A percentile compares a stretch with the other conserved stretches of the same genome.
Evolutionary conservation across 306 rosid genomes (phyloP).

Genomic region (Phaseolus lunatus): DNA sequence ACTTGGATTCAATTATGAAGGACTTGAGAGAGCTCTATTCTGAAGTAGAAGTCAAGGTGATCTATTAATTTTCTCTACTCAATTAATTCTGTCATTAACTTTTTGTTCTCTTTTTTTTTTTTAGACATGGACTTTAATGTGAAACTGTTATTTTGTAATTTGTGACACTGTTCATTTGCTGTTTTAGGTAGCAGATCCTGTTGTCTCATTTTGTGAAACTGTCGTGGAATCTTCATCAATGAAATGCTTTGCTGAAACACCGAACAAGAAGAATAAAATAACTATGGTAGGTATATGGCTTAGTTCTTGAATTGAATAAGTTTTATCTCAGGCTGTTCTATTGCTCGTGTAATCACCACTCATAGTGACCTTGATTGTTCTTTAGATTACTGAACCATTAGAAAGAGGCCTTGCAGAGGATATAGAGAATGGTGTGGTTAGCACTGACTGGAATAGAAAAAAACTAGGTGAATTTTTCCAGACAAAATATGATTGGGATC

Average conservation of each 20-base stretch:
- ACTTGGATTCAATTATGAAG: constrained; percentile 99
- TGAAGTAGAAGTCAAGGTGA: constrained; percentile 98
- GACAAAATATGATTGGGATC: constrained; percentile 95
- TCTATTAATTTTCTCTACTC: background rate
- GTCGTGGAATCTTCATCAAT: constrained; percentile 98
- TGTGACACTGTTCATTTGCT: constrained; percentile 46
- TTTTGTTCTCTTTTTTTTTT: constrained; percentile 2
- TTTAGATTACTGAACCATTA: constrained; percentile 92
- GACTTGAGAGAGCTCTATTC: constrained; percentile 98
- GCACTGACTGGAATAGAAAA: constrained; percentile 92
- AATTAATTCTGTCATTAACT: background rate
- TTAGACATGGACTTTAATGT: constrained; percentile 22
- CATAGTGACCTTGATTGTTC: constrained; percentile 26
- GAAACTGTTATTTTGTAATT: constrained; percentile 10
- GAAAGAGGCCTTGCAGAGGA: constrained; percentile 99
- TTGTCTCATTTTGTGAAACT: constrained; percentile 97
- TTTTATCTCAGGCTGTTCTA: background rate
- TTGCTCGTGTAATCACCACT: constrained; percentile 10
- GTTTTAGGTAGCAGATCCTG: constrained; percentile 94
- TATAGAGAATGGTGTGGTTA: constrained; percentile 94
- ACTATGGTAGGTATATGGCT: constrained; percentile 74
- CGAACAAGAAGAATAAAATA: constrained; percentile 97
- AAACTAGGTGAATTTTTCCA: constrained; percentile 96
- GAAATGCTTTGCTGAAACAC: constrained; percentile 99
- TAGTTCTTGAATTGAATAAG: background rate